Evolutionary conservation across 306 rosid species (phyloP).

Genomic region (Sophora flavescens): DNA sequence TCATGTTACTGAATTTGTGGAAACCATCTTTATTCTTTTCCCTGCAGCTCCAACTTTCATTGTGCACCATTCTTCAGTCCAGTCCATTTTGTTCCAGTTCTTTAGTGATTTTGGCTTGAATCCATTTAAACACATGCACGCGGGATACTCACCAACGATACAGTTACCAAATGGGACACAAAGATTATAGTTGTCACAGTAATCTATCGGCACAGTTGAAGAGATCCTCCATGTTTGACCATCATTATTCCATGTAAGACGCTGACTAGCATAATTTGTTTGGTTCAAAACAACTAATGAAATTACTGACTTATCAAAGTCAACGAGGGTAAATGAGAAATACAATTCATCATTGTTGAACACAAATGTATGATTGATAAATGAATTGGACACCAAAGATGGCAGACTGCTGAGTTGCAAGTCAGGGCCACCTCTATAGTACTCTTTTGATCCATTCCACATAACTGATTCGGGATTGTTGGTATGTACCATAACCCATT

Average conservation of each 20-base stretch:
- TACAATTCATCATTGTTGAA: conserved; percentile 50
- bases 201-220: conserved; percentile 39
- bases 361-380: conserved; percentile 14
- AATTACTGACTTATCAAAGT: conserved; percentile 29
- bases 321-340: not conserved
- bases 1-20: conserved; percentile 5
- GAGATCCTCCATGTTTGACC: conserved; percentile 40
- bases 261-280: not conserved
- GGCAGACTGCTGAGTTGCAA: conserved; percentile 33
- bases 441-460: conserved; percentile 41
- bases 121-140: conserved; percentile 55
- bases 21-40: conserved; percentile 2
- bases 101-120: conserved; percentile 47
- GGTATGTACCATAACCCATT: conserved; percentile 29
- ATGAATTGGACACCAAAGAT: not conserved
- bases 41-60: conserved; percentile 35
- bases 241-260: conserved; percentile 34
- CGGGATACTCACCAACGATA: conserved; percentile 16
- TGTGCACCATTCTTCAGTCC: conserved; percentile 51
- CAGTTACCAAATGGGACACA: conserved; percentile 56
- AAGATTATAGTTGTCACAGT: conserved; percentile 46
- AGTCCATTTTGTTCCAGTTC: conserved; percentile 43
- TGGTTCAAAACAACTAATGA: conserved; percentile 46
- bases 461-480: conserved; percentile 44
- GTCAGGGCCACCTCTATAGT: conserved; percentile 54